Percentiles rank a stretch among this genome's conserved stretches.
These are phyloP conservation scores for Pinus taeda DNA, from an alignment of 75 land plant species.

Conservation along the genomic window DNA sequence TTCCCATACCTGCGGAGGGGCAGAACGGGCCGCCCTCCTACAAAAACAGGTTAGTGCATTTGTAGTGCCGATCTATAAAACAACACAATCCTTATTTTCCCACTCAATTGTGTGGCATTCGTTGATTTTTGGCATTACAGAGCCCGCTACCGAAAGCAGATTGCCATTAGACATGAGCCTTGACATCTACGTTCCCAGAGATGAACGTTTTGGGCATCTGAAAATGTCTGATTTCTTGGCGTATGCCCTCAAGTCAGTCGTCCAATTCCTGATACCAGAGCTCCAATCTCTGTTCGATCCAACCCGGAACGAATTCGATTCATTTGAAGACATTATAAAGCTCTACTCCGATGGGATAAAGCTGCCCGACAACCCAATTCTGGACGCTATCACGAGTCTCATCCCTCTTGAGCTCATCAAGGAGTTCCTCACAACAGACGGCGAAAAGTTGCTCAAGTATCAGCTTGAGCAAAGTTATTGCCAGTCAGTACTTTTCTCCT, in stretches of 20 bases:
- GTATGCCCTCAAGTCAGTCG: constrained; percentile 23
- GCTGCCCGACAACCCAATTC: constrained; percentile 8
- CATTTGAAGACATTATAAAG: constrained; percentile 49
- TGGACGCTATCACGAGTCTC: constrained; percentile 13
- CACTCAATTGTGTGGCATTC: constrained; percentile 10
- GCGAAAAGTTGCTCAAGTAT: constrained; percentile 32
- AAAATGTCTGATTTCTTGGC: constrained; percentile 65
- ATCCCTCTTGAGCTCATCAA: constrained; percentile 48
- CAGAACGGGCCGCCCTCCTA: constrained; percentile 42
- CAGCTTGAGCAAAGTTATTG: constrained; percentile 60
- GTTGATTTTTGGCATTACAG: constrained; percentile 7
- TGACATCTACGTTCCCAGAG: constrained; percentile 78
- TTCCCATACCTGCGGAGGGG: constrained; percentile 55
- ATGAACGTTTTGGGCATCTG: constrained; percentile 71
- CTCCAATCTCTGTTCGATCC: constrained; percentile 29
- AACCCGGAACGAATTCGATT: constrained; percentile 55
- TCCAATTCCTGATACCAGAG: constrained; percentile 36
- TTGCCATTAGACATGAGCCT: constrained; percentile 20
- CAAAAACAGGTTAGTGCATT: constrained; percentile 22
- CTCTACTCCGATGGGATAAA: constrained; percentile 56
- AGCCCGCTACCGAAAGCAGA: not conserved
- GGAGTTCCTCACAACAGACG: constrained; percentile 36
- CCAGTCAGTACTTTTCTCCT: constrained; percentile 25
- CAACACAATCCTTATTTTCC: too few species aligned
- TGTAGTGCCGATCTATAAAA: too few species aligned